Evolutionary conservation across 371 early-diverging fungal species (phyloP).

Genomic region (Scutellospora calospora): DNA sequence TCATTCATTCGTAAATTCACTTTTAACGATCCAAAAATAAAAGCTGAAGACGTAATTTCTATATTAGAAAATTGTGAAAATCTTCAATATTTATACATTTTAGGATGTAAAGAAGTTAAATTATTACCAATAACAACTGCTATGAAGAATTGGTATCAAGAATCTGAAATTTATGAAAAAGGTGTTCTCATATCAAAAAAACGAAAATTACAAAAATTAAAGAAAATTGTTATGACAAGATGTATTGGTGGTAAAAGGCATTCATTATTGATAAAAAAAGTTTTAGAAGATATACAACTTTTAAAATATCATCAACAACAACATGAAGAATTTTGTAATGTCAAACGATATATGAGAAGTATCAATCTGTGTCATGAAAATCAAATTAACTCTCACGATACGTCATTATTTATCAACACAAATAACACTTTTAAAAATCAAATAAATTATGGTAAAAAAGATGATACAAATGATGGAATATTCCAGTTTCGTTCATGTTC

Average conservation of each 20-base stretch:
- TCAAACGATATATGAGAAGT: not conserved
- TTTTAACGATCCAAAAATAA: conserved; percentile 6
- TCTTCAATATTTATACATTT: not conserved
- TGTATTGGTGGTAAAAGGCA: conserved; percentile 33
- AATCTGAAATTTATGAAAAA: conserved; percentile 1
- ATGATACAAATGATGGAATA: not conserved
- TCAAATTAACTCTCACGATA: not conserved
- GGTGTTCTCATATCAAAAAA: not conserved
- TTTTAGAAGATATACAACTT: not conserved
- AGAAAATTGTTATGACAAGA: conserved; percentile 22
- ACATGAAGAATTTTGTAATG: not conserved
- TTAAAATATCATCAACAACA: not conserved
- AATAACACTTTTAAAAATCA: not conserved
- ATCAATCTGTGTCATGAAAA: not conserved
- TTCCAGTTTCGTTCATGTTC: conserved; percentile 2
- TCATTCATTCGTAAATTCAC: conserved; percentile 19
- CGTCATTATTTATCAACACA: not conserved
- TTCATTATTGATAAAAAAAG: conserved; percentile 14
- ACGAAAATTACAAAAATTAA: not conserved
- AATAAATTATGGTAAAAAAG: not conserved
- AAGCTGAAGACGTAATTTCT: not conserved
- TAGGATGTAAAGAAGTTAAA: not conserved
- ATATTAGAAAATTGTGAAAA: conserved; percentile 21
- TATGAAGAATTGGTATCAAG: conserved; percentile 15
- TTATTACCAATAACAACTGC: conserved; percentile 8